These are phyloP conservation scores for Acacia pycnantha DNA, from an alignment of 331 rosid species.

Conservation along the genomic window DNA sequence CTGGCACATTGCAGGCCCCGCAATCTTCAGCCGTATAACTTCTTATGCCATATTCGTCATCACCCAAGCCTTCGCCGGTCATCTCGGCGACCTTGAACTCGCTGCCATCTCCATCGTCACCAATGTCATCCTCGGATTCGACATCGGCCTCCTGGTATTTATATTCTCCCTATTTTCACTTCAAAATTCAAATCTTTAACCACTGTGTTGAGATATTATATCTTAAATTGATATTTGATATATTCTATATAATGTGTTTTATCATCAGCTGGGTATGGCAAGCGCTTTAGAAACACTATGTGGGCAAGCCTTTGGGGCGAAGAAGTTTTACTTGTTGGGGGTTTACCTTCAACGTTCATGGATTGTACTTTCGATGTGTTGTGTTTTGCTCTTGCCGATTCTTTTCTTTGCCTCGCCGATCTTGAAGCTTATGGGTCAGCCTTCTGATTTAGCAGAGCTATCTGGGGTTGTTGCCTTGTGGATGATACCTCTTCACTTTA, in stretches of 20 bases:
- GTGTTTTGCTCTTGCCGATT: constrained; percentile 41
- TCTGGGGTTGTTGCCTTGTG: constrained; percentile 40
- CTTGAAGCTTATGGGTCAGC: constrained; percentile 54
- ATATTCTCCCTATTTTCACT: background rate
- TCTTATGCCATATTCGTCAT: constrained; percentile 47
- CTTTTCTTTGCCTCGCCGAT: constrained; percentile 47
- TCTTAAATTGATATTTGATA: no score
- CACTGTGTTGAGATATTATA: no score
- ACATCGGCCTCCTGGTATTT: constrained; percentile 55
- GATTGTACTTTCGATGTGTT: constrained; percentile 45
- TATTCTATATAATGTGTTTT: background rate
- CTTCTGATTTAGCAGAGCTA: constrained; percentile 40
- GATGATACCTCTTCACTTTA: constrained; percentile 56
- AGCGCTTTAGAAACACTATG: constrained; percentile 69
- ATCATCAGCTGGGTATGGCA: constrained; percentile 63
- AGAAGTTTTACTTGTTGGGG: constrained; percentile 59
- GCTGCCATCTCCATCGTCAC: constrained; percentile 54
- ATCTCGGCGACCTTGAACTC: constrained; percentile 61
- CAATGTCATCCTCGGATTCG: constrained; percentile 60
- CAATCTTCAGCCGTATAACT: constrained; percentile 48
- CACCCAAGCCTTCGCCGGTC: constrained; percentile 68
- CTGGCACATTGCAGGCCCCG: constrained; percentile 68
- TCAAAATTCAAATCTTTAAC: background rate
- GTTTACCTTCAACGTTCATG: constrained; percentile 67
- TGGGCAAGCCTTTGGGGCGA: constrained; percentile 75